Evolutionary conservation across 2,329 filamentous ascomycete genomes (phyloP).

Genomic region (Macroventuria anomochaeta): DNA sequence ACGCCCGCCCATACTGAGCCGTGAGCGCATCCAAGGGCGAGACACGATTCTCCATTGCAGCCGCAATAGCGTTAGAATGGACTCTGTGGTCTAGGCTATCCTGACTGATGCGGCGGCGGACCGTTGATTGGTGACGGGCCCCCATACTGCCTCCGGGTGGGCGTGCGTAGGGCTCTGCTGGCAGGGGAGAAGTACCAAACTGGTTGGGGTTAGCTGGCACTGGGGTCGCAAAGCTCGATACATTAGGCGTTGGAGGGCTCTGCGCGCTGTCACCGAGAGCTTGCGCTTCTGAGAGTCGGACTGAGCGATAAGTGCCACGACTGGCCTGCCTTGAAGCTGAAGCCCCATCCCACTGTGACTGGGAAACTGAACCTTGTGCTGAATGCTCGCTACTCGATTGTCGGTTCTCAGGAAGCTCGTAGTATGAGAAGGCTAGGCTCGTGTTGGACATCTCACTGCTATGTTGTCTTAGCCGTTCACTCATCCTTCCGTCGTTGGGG

Average conservation of each 20-base stretch:
- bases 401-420: constrained; percentile 38
- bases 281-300: constrained; percentile 23
- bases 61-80: background rate
- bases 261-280: background rate
- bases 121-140: background rate
- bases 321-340: constrained; percentile 22
- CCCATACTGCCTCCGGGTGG: constrained; percentile 11
- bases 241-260: constrained; percentile 6
- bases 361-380: constrained; percentile 4
- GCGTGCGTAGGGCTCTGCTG: constrained; percentile 33
- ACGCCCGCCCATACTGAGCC: constrained; percentile 2
- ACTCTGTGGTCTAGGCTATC: background rate
- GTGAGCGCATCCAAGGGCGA: constrained; percentile 9
- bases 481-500: background rate
- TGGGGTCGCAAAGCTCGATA: background rate
- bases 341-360: constrained; percentile 35
- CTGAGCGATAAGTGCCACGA: constrained; percentile 32
- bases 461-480: constrained; percentile 13
- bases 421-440: constrained; percentile 43
- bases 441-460: constrained; percentile 37
- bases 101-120: background rate
- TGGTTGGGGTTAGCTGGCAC: background rate
- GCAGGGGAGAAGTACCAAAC: constrained; percentile 23
- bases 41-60: constrained; percentile 1
- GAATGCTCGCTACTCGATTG: constrained; percentile 33